These are phyloP conservation scores for Triadica sebifera DNA, from an alignment of 345 rosid species.

Conservation along the genomic window DNA sequence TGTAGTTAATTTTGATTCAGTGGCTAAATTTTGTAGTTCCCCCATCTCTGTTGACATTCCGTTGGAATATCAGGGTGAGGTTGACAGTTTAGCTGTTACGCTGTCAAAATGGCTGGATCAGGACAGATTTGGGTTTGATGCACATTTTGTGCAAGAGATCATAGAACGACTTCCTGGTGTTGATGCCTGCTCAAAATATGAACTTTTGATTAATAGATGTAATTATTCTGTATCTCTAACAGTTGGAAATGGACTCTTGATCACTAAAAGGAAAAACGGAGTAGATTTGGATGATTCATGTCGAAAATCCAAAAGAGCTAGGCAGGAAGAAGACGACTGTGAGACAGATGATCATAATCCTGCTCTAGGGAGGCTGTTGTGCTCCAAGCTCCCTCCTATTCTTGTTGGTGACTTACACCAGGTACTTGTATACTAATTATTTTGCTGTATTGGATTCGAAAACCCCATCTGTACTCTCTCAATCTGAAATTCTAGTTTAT, in stretches of 20 bases:
- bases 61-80: slow-evolving; percentile 41
- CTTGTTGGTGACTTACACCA: slow-evolving; percentile 88
- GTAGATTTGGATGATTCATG: slow-evolving; percentile 38
- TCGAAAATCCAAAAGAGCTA: slow-evolving; percentile 48
- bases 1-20: slow-evolving; percentile 30
- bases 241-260: slow-evolving; percentile 61
- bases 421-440: slow-evolving; percentile 42
- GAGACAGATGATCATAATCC: slow-evolving; percentile 38
- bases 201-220: slow-evolving; percentile 53
- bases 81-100: slow-evolving; percentile 38
- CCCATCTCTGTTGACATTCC: slow-evolving; percentile 34
- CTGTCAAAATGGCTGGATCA: slow-evolving; percentile 72
- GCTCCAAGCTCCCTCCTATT: slow-evolving; percentile 65
- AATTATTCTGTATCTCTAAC: slow-evolving; percentile 43
- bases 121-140: slow-evolving; percentile 90
- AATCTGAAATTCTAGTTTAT: background rate
- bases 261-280: slow-evolving; percentile 46
- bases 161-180: slow-evolving; percentile 77
- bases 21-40: slow-evolving; percentile 66
- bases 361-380: slow-evolving; percentile 66
- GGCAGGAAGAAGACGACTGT: slow-evolving; percentile 32
- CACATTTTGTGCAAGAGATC: slow-evolving; percentile 86
- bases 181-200: slow-evolving; percentile 63
- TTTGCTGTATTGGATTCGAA: slow-evolving; percentile 8
- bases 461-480: slow-evolving; percentile 11